A percentile compares a stretch with the other conserved stretches of the same genome.
These are phyloP conservation scores for Eutypella sp. DNA, from an alignment of 2,329 filamentous ascomycete species.

Conservation along the genomic window DNA sequence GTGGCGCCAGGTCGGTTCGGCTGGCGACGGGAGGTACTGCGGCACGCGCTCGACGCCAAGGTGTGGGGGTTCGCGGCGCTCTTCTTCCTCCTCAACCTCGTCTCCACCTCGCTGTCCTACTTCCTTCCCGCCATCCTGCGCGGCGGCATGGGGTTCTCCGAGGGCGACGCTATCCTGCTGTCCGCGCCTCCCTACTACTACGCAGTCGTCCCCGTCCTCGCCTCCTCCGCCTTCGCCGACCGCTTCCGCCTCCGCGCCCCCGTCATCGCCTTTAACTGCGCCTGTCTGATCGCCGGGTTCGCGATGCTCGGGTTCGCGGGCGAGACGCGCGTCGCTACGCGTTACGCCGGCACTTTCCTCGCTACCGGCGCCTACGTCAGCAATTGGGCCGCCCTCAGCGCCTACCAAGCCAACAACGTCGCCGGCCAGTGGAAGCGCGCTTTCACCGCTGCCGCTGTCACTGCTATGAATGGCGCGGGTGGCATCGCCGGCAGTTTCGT, in stretches of 20 bases:
- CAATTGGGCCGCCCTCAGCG: conserved; percentile 64
- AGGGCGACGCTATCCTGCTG: conserved; percentile 52
- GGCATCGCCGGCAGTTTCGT: conserved; percentile 64
- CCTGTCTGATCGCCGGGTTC: conserved; percentile 59
- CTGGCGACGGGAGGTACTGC: conserved; percentile 48
- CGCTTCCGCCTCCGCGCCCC: conserved; percentile 55
- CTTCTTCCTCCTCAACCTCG: conserved; percentile 63
- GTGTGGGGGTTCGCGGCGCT: conserved; percentile 60
- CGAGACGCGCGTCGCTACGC: conserved; percentile 54
- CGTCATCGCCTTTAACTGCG: conserved; percentile 59
- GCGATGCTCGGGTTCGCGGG: conserved; percentile 58
- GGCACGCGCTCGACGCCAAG: conserved; percentile 55
- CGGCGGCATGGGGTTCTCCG: conserved; percentile 49
- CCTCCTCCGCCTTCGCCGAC: conserved; percentile 60
- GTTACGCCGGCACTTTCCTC: conserved; percentile 61
- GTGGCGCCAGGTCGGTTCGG: conserved; percentile 51
- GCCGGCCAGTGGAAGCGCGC: conserved; percentile 61
- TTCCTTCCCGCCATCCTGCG: conserved; percentile 59
- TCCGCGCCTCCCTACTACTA: conserved; percentile 66
- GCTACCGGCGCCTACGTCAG: conserved; percentile 64
- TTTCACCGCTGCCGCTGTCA: conserved; percentile 55
- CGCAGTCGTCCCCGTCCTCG: conserved; percentile 56
- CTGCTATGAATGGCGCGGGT: conserved; percentile 57
- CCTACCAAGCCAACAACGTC: conserved; percentile 60
- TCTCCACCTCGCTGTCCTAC: conserved; percentile 60